Conservation (phyloP, 768 basidiomycete species). For the Russula griseocarnosa region DNA sequence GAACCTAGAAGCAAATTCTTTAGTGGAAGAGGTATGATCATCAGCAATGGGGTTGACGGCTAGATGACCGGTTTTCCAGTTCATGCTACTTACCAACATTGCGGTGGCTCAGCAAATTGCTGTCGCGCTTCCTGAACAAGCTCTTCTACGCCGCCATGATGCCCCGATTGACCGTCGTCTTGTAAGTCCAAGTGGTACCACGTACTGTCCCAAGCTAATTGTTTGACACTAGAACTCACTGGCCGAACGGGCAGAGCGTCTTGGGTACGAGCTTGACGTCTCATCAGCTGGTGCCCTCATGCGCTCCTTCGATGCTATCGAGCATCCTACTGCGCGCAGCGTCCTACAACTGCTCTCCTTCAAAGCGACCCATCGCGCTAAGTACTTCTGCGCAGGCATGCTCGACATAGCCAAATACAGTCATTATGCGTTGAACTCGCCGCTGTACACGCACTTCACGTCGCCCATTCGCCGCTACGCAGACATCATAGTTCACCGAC, state of each 20-base stretch:
- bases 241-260: conserved; percentile 71
- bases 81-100: conserved; percentile 91
- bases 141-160: conserved; percentile 94
- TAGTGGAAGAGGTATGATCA: conserved; percentile 79
- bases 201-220: conserved; percentile 14
- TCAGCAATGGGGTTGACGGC: neutral
- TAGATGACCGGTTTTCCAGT: conserved; percentile 43
- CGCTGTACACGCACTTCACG: conserved; percentile 92
- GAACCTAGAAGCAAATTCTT: conserved; percentile 63
- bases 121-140: conserved; percentile 91
- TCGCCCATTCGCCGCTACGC: conserved; percentile 92
- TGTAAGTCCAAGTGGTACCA: conserved; percentile 41
- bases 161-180: conserved; percentile 87
- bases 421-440: conserved; percentile 86
- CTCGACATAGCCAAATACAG: conserved; percentile 96
- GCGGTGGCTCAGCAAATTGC: conserved; percentile 91
- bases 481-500: conserved; percentile 93
- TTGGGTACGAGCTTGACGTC: conserved; percentile 79
- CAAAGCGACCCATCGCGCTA: conserved; percentile 92
- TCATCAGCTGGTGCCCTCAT: conserved; percentile 78
- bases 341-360: conserved; percentile 80
- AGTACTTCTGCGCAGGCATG: conserved; percentile 99
- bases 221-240: conserved; percentile 58
- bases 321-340: conserved; percentile 66
- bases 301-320: conserved; percentile 73